Base-by-base conservation (phyloP, 352 stramenopile species). In the Phytophthora fragariae region DNA sequence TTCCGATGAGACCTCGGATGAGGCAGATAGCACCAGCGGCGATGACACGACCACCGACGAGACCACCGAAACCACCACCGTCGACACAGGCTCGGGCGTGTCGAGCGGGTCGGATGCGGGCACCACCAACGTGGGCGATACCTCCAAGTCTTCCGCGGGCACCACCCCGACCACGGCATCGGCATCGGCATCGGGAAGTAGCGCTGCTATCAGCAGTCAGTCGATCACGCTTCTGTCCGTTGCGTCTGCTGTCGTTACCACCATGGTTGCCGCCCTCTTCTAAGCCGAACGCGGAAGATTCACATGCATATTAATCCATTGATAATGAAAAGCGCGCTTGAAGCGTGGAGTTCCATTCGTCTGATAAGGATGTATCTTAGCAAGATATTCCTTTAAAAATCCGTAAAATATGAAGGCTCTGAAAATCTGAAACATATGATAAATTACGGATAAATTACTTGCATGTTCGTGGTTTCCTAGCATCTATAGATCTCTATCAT, bases 181-280 rank as follows among this genome's bases (percentile, higher is more conserved):
- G 7, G 55, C 11, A 27, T 27, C 24, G 41, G 15, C 41, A 21
- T 50, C 41, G 41, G 41, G 41, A 19, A 50, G 41, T 54, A 57
- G 52, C 15, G 24, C 52, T 57, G 52, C 52, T 14, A 37, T 57
- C 21, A 57, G 52, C 27, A 37, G 52, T 6, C 52, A 57, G 21
- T 57, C 24, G 52, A 57, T 57, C 24, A 57, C 52, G 24, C 52
- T 57, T 8, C 52, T 57, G 21, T 57, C 52, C 10, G 52, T 27
- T 21, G 52, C 52, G 24, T 57, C 52, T 39, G 52, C 52, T 57
- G 52, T 57, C 21, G 52, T 37, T 37, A 27, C 52, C 12, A 57
- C 52, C 24, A 39, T 39, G 52, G 24, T 57, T 37, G 52, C 52
- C 29, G 15, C 24, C 7, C 24, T 57, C 52, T 57, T 57, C 52